Evolutionary conservation across 176 grass and related monocot species (phyloP), one percentile per base, ranked within the genome.

Genomic region (Elymus sibiricus): DNA sequence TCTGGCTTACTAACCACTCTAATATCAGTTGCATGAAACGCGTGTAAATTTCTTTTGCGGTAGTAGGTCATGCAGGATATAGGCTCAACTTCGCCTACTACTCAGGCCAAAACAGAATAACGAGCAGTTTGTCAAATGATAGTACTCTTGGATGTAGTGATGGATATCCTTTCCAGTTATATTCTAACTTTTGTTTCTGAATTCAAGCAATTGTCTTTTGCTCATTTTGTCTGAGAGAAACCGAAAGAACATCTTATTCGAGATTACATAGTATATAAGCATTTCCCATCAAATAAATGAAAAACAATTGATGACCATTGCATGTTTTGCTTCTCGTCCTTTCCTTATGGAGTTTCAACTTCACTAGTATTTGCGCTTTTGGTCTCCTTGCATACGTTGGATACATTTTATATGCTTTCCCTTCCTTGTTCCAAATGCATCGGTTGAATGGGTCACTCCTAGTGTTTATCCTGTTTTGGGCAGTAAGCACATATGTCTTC

Each of bases 331-430:
- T 98, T 82, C 93, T 98, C 83, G 90, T 93, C 35, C 93, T 98
- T 87, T 85, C 90, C 24, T 92, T 95, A 84, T 98, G 96, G 96
- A 95, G 96, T 85, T 98, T 98, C 79, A 94, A 86, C 69, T 95
- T 98, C 78, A 88, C 76, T 76, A 95, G 96, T 80, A 87, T 98
- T 79, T 98, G 96, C 69, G 96, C 96, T 69, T 98, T 98, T 92
- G 96, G 96, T 82, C 88, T 98, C 58, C 89, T 98, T 76, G 96
- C 91, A 87, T 98, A 98, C 86, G 93, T 98, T 74, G 96, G 96
- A 44, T 98, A 98, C 86, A 93, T 98, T 87, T 74, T 98, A 82
- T 98, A 92, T 86, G 87, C 93, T 87, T 98, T 98, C 86, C 96
- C 96, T 28, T 95, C 96, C 14, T 91, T 98, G 56, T 93, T 98